Conservation (phyloP, 208 protist species). For the Trypanosoma theileri region DNA sequence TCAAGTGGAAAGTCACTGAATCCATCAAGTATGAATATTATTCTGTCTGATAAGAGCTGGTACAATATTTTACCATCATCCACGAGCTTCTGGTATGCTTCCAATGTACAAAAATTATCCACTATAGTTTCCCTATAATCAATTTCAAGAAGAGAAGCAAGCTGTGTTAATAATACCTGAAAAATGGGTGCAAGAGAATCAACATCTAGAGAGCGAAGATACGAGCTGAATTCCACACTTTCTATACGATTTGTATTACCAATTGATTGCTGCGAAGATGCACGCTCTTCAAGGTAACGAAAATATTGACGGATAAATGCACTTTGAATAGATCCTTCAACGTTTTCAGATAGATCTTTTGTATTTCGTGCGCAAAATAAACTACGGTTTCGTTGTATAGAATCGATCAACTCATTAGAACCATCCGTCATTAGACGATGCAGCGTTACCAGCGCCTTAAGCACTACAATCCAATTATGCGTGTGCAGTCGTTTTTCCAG, state of each 20-base stretch:
- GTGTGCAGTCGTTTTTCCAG: slow-evolving; percentile 76
- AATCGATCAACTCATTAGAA: slow-evolving; percentile 53
- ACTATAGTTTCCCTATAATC: slow-evolving; percentile 59
- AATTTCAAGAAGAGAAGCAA: slow-evolving; percentile 39
- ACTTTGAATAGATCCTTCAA: slow-evolving; percentile 42
- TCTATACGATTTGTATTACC: slow-evolving; percentile 46
- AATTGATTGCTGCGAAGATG: slow-evolving; percentile 35
- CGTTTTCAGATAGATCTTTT: slow-evolving; percentile 58
- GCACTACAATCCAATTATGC: slow-evolving; percentile 83
- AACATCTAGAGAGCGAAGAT: slow-evolving; percentile 45
- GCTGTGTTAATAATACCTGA: slow-evolving; percentile 35
- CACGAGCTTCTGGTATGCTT: slow-evolving; percentile 64
- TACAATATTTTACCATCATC: slow-evolving; percentile 65
- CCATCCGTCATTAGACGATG: slow-evolving; percentile 72
- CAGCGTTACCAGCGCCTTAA: slow-evolving; percentile 78
- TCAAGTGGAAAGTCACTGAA: slow-evolving; percentile 54
- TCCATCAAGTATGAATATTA: slow-evolving; percentile 58
- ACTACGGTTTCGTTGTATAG: slow-evolving; percentile 43
- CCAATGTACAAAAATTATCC: slow-evolving; percentile 77
- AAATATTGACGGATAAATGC: slow-evolving; percentile 74
- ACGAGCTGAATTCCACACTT: slow-evolving; percentile 49
- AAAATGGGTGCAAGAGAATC: slow-evolving; percentile 39
- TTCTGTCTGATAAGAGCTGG: slow-evolving; percentile 58
- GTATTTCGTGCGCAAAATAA: slow-evolving; percentile 52
- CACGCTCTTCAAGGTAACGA: slow-evolving; percentile 53